phyloP scores from a whole-genome alignment of 306 rosid genomes.

The Lathyrus aphaca region DNA sequence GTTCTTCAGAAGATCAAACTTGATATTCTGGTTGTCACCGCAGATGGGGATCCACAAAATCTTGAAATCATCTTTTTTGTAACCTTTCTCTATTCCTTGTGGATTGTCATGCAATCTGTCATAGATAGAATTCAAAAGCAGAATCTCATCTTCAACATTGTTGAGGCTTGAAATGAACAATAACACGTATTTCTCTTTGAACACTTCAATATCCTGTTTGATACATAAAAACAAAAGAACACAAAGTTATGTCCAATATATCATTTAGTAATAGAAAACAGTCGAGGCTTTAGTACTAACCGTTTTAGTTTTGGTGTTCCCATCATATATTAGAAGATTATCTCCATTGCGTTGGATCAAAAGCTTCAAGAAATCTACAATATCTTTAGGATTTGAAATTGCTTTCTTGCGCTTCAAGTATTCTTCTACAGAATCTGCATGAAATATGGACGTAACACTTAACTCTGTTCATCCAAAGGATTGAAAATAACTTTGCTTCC shows the following conservation, averaged over 20 bases:
- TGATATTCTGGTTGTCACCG: background rate
- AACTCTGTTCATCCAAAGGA: conserved; percentile 1
- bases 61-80: conserved; percentile 45
- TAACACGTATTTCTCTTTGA: conserved; percentile 32
- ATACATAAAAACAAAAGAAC: conserved; percentile 1
- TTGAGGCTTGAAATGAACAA: conserved; percentile 42
- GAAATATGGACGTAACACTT: background rate
- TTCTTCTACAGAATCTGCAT: conserved; percentile 35
- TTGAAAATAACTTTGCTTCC: background rate
- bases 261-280: background rate
- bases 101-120: conserved; percentile 38
- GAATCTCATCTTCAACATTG: conserved; percentile 44
- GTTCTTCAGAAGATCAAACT: conserved; percentile 13
- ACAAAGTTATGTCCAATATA: background rate
- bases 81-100: conserved; percentile 22
- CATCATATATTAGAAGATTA: conserved; percentile 34
- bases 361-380: conserved; percentile 43
- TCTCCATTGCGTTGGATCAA: conserved; percentile 33
- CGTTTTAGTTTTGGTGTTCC: conserved; percentile 4
- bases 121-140: conserved; percentile 40
- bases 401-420: conserved; percentile 32
- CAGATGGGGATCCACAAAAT: conserved; percentile 39
- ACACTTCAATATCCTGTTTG: conserved; percentile 42
- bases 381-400: conserved; percentile 40
- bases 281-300: conserved; percentile 11